Evolutionary conservation across 768 basidiomycete genomes (phyloP).

Genomic region (Naganishia vishniacii): DNA sequence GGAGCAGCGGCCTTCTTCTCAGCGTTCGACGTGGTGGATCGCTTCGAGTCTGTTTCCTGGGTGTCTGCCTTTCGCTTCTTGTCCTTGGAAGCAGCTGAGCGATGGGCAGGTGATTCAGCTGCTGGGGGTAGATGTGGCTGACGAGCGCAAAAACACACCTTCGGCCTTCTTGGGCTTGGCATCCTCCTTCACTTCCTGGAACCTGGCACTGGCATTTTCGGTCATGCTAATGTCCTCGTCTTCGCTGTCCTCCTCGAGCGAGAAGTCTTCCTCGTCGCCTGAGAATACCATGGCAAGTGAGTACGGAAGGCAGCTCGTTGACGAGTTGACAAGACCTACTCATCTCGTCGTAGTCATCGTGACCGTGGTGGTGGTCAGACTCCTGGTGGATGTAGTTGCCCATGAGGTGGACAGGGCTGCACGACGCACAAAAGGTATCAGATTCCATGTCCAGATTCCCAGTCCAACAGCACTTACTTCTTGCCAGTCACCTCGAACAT

Average conservation of each 20-base stretch:
- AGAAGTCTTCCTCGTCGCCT: conserved; percentile 28
- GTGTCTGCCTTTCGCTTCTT: conserved; percentile 69
- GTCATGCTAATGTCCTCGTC: conserved; percentile 34
- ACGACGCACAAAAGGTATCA: not conserved
- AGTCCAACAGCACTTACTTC: conserved; percentile 53
- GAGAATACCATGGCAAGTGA: not conserved
- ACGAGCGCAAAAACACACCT: conserved; percentile 19
- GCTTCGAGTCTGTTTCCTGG: conserved; percentile 52
- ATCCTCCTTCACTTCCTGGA: conserved; percentile 62
- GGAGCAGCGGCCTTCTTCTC: conserved; percentile 55
- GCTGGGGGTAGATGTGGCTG: too few relatives aligned
- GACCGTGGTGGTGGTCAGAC: conserved; percentile 54
- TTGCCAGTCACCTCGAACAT: conserved; percentile 68
- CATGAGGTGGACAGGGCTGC: conserved; percentile 63
- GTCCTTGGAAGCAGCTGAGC: conserved; percentile 28
- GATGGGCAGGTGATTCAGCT: too few relatives aligned
- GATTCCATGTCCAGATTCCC: not conserved
- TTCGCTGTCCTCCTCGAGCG: conserved; percentile 51
- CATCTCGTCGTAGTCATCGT: conserved; percentile 71
- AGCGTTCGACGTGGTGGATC: conserved; percentile 28
- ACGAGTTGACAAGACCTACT: conserved; percentile 49
- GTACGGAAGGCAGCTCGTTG: not conserved
- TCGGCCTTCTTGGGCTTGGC: conserved; percentile 43
- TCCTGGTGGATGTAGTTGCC: conserved; percentile 69
- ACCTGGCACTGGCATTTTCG: conserved; percentile 55